Conservation (phyloP, 1,284 basidiomycete genomes). For the Fomitopsis betulina region DNA sequence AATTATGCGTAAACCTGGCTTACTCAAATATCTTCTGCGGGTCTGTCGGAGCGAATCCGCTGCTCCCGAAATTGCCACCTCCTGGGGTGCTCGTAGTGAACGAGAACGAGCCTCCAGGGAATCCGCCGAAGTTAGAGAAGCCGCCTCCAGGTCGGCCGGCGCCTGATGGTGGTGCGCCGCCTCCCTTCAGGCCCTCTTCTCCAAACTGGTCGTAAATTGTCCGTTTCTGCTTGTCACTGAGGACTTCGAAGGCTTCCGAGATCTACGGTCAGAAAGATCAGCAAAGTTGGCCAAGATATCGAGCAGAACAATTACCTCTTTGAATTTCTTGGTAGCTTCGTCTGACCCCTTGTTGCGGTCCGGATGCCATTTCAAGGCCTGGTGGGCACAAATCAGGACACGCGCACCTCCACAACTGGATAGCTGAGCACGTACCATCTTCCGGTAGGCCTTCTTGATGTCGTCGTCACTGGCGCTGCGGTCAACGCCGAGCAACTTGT, state of each 20-base stretch:
- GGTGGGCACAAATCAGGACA: slow-evolving; percentile 10
- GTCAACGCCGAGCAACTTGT: slow-evolving; percentile 73
- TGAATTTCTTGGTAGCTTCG: slow-evolving; percentile 87
- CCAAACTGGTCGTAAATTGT: slow-evolving; percentile 94
- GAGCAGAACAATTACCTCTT: slow-evolving; percentile 57
- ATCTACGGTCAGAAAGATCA: slow-evolving; percentile 45
- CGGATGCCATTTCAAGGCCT: slow-evolving; percentile 65
- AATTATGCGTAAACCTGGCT: slow-evolving; percentile 30
- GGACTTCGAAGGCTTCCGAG: slow-evolving; percentile 95
- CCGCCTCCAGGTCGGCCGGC: slow-evolving; percentile 39
- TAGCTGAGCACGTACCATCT: slow-evolving; percentile 28
- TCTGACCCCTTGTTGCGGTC: slow-evolving; percentile 83
- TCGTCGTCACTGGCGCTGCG: slow-evolving; percentile 68
- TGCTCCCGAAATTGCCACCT: slow-evolving; percentile 30
- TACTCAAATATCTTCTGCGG: slow-evolving; percentile 91
- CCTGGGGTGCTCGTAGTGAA: slow-evolving; percentile 52
- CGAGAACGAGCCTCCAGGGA: slow-evolving; percentile 45
- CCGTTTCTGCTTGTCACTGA: slow-evolving; percentile 91
- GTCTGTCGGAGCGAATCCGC: slow-evolving; percentile 73
- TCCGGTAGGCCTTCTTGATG: slow-evolving; percentile 55
- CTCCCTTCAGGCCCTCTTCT: slow-evolving; percentile 90
- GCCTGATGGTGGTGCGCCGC: slow-evolving; percentile 44
- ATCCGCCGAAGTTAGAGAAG: slow-evolving; percentile 40
- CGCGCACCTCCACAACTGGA: background rate
- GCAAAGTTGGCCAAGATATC: background rate